Evolutionary conservation across 1,284 basidiomycete genomes (phyloP).

Genomic region (Microbotryum lychnidis-dioicae): DNA sequence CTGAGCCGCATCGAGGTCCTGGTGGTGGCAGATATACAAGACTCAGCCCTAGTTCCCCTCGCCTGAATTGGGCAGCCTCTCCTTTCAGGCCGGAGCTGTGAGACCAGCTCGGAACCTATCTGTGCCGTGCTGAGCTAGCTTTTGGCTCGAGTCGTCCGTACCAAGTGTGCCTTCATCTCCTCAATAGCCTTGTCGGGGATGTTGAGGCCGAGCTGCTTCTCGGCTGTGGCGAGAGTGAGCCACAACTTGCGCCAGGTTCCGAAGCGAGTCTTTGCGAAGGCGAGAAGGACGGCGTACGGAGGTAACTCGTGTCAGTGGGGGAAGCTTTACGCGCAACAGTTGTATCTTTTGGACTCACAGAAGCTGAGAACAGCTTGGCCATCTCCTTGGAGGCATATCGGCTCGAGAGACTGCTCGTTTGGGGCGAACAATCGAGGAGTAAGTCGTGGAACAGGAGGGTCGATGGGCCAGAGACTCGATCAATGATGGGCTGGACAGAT

Average conservation of each 20-base stretch:
- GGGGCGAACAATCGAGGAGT: too few species aligned
- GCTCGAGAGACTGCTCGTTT: slow-evolving; percentile 45
- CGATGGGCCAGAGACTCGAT: background rate
- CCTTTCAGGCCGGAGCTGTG: background rate
- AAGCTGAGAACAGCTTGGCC: slow-evolving; percentile 88
- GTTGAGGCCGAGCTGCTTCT: slow-evolving; percentile 87
- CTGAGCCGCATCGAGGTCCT: slow-evolving; percentile 79
- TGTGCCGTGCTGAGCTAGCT: too few species aligned
- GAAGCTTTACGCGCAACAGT: background rate
- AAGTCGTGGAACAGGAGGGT: background rate
- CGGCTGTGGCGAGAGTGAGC: slow-evolving; percentile 92
- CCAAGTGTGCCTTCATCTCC: slow-evolving; percentile 88
- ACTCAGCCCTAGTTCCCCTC: background rate
- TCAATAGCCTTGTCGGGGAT: slow-evolving; percentile 85
- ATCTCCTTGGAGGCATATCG: slow-evolving; percentile 99
- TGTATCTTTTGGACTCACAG: slow-evolving; percentile 47
- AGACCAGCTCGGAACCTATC: background rate
- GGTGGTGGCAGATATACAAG: background rate
- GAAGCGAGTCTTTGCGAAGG: slow-evolving; percentile 69
- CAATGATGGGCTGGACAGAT: background rate
- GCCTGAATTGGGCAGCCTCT: background rate
- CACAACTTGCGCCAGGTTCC: slow-evolving; percentile 94
- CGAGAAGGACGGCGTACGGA: background rate
- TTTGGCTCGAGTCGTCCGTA: slow-evolving; percentile 36
- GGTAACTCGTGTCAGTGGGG: background rate